phyloP scores from a whole-genome alignment of 768 basidiomycete species.

The Macrolepiota dolichaula region DNA sequence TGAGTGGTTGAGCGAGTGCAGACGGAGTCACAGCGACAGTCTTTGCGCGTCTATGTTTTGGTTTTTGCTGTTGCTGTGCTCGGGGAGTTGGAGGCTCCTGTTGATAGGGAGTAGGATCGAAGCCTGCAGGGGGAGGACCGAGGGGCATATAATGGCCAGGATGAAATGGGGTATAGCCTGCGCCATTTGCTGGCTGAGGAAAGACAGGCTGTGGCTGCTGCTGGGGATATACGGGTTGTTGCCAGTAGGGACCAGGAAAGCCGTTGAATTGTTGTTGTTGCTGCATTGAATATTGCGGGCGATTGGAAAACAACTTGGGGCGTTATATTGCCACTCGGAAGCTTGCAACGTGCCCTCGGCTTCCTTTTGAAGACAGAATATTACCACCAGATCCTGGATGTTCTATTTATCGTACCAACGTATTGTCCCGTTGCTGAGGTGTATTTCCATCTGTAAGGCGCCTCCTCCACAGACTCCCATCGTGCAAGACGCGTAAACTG shows the following conservation, averaged over 20 bases:
- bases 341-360: constrained; percentile 22
- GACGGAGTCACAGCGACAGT: constrained; percentile 6
- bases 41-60: constrained; percentile 8
- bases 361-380: constrained; percentile 31
- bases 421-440: too few species aligned
- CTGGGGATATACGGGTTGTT: constrained; percentile 40
- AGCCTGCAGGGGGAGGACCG: constrained; percentile 19
- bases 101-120: constrained; percentile 28
- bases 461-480: too few species aligned
- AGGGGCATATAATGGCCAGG: constrained; percentile 7
- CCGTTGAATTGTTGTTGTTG: constrained; percentile 34
- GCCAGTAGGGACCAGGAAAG: constrained; percentile 38
- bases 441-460: too few species aligned
- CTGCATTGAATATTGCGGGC: constrained; percentile 22
- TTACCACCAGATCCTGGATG: background rate
- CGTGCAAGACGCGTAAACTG: background rate
- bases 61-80: constrained; percentile 3
- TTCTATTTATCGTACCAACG: background rate
- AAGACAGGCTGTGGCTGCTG: constrained; percentile 29
- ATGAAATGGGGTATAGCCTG: constrained; percentile 10
- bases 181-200: constrained; percentile 14
- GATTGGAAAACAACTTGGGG: constrained; percentile 12
- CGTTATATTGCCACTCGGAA: constrained; percentile 13
- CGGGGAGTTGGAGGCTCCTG: constrained; percentile 1
- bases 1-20: constrained; percentile 9